A percentile compares a stretch with the other conserved stretches of the same genome.
Conservation (phyloP, 1,284 basidiomycete genomes). For the Lentinus polychrous region DNA sequence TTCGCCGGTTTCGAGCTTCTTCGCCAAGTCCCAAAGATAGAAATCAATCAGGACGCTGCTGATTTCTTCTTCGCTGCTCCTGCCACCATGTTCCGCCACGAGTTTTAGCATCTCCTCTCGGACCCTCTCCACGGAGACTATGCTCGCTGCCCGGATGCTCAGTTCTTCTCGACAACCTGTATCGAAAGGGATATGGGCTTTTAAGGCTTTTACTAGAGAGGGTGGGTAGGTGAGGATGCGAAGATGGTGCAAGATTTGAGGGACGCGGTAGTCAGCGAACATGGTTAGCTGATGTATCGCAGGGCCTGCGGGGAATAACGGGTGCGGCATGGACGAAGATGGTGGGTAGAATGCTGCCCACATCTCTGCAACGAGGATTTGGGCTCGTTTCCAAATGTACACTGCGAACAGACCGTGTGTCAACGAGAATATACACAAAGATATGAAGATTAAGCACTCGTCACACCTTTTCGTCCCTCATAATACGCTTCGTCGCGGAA, state of each 20-base stretch:
- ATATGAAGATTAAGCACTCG: neutral
- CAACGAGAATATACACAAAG: constrained; percentile 1
- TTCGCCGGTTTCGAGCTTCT: constrained; percentile 57
- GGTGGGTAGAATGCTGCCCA: constrained; percentile 77
- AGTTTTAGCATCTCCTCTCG: constrained; percentile 39
- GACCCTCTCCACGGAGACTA: constrained; percentile 70
- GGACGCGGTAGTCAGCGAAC: constrained; percentile 86
- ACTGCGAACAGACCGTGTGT: constrained; percentile 33
- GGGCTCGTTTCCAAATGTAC: constrained; percentile 77
- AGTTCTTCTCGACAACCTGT: constrained; percentile 62
- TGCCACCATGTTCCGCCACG: constrained; percentile 15
- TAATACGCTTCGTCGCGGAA: constrained; percentile 66
- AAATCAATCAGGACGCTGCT: constrained; percentile 82
- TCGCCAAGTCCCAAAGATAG: constrained; percentile 81
- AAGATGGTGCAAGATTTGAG: constrained; percentile 78
- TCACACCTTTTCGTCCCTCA: constrained; percentile 50
- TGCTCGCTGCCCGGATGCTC: constrained; percentile 65
- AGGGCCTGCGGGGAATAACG: constrained; percentile 62
- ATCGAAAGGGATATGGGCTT: constrained; percentile 33
- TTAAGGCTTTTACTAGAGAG: constrained; percentile 42
- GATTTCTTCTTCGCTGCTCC: constrained; percentile 31
- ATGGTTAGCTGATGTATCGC: constrained; percentile 66
- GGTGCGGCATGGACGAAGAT: constrained; percentile 40
- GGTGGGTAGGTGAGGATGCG: constrained; percentile 63
- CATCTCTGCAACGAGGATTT: constrained; percentile 78